phyloP scores from a whole-genome alignment of 1,284 basidiomycete species.

The Naganishia liquefaciens region DNA sequence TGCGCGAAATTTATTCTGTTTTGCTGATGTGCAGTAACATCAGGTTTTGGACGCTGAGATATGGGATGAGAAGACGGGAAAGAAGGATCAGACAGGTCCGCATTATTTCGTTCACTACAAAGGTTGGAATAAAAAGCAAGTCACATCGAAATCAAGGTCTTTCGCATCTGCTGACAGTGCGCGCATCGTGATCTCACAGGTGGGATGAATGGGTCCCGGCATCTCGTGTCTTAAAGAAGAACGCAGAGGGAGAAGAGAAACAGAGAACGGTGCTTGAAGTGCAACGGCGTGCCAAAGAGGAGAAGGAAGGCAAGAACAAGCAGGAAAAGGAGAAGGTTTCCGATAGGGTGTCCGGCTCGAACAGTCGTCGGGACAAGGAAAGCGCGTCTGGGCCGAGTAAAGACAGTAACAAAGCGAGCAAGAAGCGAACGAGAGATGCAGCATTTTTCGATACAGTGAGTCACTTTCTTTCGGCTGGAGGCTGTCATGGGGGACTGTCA shows the following conservation, averaged over 20 bases:
- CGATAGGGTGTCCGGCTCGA: conserved; percentile 7
- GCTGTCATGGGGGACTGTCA: not conserved
- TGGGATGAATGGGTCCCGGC: conserved; percentile 99
- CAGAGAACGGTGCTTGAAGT: conserved; percentile 56
- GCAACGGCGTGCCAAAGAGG: conserved; percentile 53
- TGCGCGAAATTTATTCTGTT: not conserved
- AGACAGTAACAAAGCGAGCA: conserved; percentile 38
- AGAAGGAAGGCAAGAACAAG: conserved; percentile 41
- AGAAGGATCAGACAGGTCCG: conserved; percentile 67
- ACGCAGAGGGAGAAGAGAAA: conserved; percentile 77
- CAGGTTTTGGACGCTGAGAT: conserved; percentile 76
- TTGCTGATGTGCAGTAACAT: not conserved
- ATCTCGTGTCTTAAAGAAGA: conserved; percentile 78
- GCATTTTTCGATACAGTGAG: conserved; percentile 47
- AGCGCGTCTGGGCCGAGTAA: conserved; percentile 51
- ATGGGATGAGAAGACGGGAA: conserved; percentile 70
- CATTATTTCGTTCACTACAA: conserved; percentile 98
- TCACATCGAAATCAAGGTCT: conserved; percentile 35
- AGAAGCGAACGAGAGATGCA: conserved; percentile 32
- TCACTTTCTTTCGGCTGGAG: not conserved
- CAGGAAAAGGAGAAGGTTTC: conserved; percentile 39
- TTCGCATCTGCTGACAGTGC: not conserved
- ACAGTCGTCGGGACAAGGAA: conserved; percentile 26
- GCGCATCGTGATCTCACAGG: conserved; percentile 54
- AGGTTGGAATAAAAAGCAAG: conserved; percentile 97